Conservation (phyloP, 2,329 filamentous ascomycete species). For the Tolypocladium guangdongense region DNA sequence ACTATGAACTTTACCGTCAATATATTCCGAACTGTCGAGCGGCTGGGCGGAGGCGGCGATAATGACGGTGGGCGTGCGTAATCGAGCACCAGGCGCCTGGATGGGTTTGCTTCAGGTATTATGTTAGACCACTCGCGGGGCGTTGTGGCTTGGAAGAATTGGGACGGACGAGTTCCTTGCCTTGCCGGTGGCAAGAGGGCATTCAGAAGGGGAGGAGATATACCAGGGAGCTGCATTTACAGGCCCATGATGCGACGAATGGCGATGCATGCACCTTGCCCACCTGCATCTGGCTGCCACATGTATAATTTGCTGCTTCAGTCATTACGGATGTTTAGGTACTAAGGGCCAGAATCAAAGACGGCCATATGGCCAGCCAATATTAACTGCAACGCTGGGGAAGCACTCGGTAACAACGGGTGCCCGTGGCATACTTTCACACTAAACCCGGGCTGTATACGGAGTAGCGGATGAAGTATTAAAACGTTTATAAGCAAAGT, state of each 20-base stretch:
- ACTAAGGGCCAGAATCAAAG: neutral
- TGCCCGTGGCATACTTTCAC: too few relatives aligned
- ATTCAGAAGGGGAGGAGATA: neutral
- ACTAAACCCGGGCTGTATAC: too few relatives aligned
- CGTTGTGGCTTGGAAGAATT: neutral
- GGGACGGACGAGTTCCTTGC: neutral
- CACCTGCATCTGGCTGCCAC: neutral
- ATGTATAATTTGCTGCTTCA: neutral
- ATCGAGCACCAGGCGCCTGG: neutral
- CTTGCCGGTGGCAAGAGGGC: neutral
- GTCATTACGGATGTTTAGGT: neutral
- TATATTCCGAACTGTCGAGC: slow-evolving; percentile 58
- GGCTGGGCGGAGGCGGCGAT: slow-evolving; percentile 46
- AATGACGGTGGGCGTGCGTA: slow-evolving; percentile 20
- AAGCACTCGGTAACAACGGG: too few relatives aligned
- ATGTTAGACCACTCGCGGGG: neutral
- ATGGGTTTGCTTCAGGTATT: neutral
- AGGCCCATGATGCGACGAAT: neutral
- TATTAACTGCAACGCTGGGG: too few relatives aligned
- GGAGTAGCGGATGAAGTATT: too few relatives aligned
- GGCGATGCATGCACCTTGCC: neutral
- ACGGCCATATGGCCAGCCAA: neutral
- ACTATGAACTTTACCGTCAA: slow-evolving; percentile 81
- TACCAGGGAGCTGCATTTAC: neutral
- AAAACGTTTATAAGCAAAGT: too few relatives aligned